A percentile compares a stretch with the other conserved stretches of the same genome.
Conservation (phyloP, 2,329 filamentous ascomycete species). For the Diaporthe longicolla region DNA sequence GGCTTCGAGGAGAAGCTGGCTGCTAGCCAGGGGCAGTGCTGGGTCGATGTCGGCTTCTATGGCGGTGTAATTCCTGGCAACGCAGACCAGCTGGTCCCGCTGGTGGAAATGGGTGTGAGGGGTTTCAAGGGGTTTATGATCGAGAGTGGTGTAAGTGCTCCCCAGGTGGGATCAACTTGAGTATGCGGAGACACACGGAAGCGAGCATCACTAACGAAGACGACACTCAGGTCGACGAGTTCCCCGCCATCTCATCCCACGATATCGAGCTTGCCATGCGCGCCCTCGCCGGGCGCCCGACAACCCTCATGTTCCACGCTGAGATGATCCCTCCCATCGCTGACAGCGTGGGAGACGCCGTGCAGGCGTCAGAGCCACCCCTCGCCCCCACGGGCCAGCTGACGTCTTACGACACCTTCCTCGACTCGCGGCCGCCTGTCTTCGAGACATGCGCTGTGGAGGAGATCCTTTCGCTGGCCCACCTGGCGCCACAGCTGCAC, state of each 20-base stretch:
- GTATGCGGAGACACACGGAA: neutral
- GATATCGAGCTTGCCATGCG: constrained; percentile 87
- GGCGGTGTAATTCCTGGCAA: constrained; percentile 96
- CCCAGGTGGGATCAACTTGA: neutral
- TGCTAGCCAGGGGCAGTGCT: constrained; percentile 89
- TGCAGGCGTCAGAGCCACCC: constrained; percentile 78
- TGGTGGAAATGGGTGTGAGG: constrained; percentile 88
- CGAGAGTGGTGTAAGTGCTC: constrained; percentile 85
- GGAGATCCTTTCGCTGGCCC: constrained; percentile 86
- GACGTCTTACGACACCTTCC: constrained; percentile 88
- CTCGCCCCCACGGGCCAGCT: constrained; percentile 79
- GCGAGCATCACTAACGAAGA: constrained; percentile 38
- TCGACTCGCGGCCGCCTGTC: constrained; percentile 87
- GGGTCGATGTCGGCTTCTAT: constrained; percentile 99
- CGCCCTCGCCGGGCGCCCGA: constrained; percentile 83
- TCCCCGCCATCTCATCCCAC: constrained; percentile 85
- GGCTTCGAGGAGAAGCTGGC: constrained; percentile 88
- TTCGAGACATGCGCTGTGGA: constrained; percentile 94
- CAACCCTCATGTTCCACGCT: constrained; percentile 98
- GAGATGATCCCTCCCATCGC: constrained; percentile 96
- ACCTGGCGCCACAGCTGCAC: constrained; percentile 83
- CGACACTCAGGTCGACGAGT: constrained; percentile 83
- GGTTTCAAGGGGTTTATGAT: constrained; percentile 99
- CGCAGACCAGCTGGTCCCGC: constrained; percentile 79
- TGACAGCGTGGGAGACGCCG: constrained; percentile 82